phyloP scores from a whole-genome alignment of 495 filamentous ascomycete genomes.

The Friedmanniomyces simplex region DNA sequence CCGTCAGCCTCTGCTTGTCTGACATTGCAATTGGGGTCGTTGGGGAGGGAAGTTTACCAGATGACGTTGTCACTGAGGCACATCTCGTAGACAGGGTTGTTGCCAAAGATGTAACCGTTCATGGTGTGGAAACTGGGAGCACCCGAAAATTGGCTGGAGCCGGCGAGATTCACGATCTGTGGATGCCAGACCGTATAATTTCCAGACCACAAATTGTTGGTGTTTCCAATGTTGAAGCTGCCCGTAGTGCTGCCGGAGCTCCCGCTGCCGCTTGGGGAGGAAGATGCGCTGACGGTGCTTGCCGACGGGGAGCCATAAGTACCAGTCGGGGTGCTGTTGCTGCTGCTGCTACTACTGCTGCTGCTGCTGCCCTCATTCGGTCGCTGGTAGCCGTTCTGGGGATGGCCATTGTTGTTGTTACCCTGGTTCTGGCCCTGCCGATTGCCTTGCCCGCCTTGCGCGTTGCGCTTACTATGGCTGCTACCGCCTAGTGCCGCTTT shows the following conservation, averaged over 20 bases:
- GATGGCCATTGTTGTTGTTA: not conserved
- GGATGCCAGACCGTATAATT: slow-evolving; percentile 16
- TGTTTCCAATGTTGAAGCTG: not conserved
- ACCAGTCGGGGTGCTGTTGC: too few species aligned
- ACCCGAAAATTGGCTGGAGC: not conserved
- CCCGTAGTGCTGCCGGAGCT: not conserved
- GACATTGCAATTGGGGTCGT: not conserved
- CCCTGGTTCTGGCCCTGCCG: not conserved
- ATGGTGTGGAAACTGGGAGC: slow-evolving; percentile 15
- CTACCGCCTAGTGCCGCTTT: not conserved
- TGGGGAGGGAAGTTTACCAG: not conserved
- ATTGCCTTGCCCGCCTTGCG: not conserved
- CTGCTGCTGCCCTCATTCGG: not conserved
- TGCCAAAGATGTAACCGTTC: slow-evolving; percentile 19
- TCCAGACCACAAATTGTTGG: slow-evolving; percentile 4
- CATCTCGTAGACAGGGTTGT: slow-evolving; percentile 17
- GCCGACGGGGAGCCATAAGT: too few species aligned
- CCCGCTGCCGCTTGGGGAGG: not conserved
- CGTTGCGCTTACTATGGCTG: not conserved
- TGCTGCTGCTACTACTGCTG: too few species aligned
- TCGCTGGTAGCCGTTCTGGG: not conserved
- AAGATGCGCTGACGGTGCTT: not conserved
- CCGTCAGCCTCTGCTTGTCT: not conserved
- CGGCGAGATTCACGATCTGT: slow-evolving; percentile 8
- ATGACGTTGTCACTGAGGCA: slow-evolving; percentile 19